Base-by-base conservation (phyloP, 176 grass and related monocot genomes). In the Rhipidocladum racemiflorum region DNA sequence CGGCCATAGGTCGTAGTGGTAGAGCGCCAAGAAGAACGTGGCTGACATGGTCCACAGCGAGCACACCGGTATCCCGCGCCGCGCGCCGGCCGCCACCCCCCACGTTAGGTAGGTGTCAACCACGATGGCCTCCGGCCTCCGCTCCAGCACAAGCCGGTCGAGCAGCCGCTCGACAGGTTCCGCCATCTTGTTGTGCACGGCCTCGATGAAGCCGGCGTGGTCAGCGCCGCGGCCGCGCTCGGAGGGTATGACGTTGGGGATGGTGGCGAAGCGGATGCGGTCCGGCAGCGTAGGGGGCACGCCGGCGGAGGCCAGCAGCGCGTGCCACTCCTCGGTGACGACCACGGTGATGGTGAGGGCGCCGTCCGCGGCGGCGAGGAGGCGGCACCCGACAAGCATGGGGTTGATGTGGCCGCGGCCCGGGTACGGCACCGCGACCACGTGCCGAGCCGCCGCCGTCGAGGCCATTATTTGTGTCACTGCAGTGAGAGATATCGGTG, bases 391-490 rank as follows among this genome's bases (percentile, higher is more conserved):
- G 42, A 61, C 82, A 24, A 95, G 85, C 93, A 95, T 92, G 7
- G 87, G 93, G 82, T 90, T 92, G 85, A 95, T 70, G 64, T 92
- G 93, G 38, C 93, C 93, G 27, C 90, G 87, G 78, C 90, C 93
- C 0, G 90, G 93, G 82, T 53, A 95, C 23, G 93, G 93, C 8
- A 95, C 60, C 5, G 85, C 93, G 1, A 95, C 75, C 50, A 95
- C 70, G 80, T 88, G 93, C 42, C 68, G 79, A 20, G 61, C 3
- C 10, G 4, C 39, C 25, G 70, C 60, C 35, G 78, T 34, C 25
- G 63, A 16, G 0, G 80, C 71, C 84, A 85, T 70, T 65, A 14
- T 20, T 28, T 68, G 48, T 44, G 44, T 54, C 35, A 3, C 32
- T 34, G 32, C 1, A 2, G 2, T 2, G 2, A 30, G 30, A 30